phyloP scores from a whole-genome alignment of 768 basidiomycete species.

The Clavaria fumosa region DNA sequence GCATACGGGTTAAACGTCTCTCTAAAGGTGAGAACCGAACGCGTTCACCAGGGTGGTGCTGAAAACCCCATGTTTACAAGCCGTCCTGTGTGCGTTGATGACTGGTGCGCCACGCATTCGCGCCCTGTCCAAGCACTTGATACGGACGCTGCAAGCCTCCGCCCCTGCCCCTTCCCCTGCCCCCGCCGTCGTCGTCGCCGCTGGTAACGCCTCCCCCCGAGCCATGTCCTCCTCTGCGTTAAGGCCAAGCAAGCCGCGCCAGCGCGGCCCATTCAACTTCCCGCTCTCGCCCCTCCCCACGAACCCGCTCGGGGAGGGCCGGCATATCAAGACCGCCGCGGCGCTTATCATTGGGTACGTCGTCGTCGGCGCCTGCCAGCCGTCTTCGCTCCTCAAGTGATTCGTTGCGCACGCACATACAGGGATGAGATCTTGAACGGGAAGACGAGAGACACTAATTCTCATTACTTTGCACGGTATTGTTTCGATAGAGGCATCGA shows the following conservation, averaged over 20 bases:
- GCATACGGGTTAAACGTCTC: too few species aligned
- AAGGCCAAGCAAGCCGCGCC: too few species aligned
- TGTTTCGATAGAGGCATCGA: conserved; percentile 82
- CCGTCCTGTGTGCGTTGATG: too few species aligned
- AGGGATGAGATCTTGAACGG: conserved; percentile 91
- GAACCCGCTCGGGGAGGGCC: conserved; percentile 56
- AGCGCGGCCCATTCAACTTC: too few species aligned
- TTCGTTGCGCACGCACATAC: not conserved
- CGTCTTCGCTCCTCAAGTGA: not conserved
- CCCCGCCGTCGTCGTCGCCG: conserved; percentile 1
- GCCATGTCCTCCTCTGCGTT: too few species aligned
- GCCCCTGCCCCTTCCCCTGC: conserved; percentile 1
- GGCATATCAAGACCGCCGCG: conserved; percentile 57
- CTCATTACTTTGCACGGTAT: conserved; percentile 74
- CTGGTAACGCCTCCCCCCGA: conserved; percentile 1
- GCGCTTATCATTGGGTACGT: conserved; percentile 64
- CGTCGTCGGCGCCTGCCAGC: not conserved
- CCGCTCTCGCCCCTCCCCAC: conserved; percentile 39
- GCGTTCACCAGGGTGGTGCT: too few species aligned
- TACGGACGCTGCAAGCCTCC: too few species aligned
- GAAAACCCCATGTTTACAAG: too few species aligned
- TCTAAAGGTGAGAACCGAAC: too few species aligned
- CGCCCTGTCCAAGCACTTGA: too few species aligned
- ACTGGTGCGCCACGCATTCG: too few species aligned
- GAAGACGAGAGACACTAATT: conserved; percentile 74